Base-by-base conservation (phyloP, 257 asterid genomes). In the Ophiorrhiza pumila region DNA sequence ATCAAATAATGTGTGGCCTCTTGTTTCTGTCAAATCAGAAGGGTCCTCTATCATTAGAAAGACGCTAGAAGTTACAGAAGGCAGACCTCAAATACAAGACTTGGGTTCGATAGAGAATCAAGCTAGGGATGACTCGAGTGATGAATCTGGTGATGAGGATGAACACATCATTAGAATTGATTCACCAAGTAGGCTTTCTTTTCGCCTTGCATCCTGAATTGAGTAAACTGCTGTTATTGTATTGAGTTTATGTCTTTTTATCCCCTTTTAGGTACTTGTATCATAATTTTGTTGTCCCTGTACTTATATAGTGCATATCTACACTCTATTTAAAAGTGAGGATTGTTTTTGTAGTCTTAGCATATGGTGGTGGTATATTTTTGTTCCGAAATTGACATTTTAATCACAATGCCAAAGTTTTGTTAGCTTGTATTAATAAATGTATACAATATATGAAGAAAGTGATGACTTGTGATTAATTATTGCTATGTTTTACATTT, bases 81-180 rank as follows among this genome's bases (percentile, higher is more conserved):
- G 64, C 46, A 73, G 69, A 31, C 41, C 64, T 29, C 82, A 56
- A n/a, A 9, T 55, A 55, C 77, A 78, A 50, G 81, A 72, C 23
- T n/a, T 58, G 25, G 71, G 46, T n/a, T 68, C 31, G 39, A 72
- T 73, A 39, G 83, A 79, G 78, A 83, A 65, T 68, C 80, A 8
- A 6, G 67, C 69, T 49, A 60, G 78, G 80, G 92, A 76, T 8
- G 85, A 88, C 50, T 85, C 88, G 13, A 91, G 97, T 62, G 97
- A 90, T 71, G 99, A 95, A 58, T 93, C 98, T 29, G 97, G 94
- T 47, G 72, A 82, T 23, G 97, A 94, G 83, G 97, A 91, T 32
- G 97, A 91, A 45, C 90, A 85, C 59, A 77, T 95, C 6, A 61
- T 95, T 12, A 87, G 95, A 77, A 92, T 95, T 65, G 95, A 91